These are phyloP conservation scores for Daldinia loculata DNA, from an alignment of 495 filamentous ascomycete species.

Conservation along the genomic window DNA sequence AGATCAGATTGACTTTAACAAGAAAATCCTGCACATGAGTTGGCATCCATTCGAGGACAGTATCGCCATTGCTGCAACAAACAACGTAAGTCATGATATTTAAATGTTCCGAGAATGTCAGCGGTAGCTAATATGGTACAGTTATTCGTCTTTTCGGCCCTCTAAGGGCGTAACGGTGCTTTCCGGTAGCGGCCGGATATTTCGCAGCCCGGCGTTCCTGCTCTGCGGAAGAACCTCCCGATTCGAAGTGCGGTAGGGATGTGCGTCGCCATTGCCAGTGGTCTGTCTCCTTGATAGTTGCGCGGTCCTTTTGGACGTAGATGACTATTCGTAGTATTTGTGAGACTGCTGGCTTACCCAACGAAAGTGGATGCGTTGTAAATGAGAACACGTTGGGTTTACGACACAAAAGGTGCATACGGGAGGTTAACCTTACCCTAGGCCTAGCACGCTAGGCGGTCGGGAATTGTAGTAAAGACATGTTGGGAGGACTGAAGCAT, in stretches of 20 bases:
- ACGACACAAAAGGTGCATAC: constrained; percentile 38
- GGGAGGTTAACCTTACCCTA: constrained; percentile 28
- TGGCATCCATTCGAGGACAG: constrained; percentile 99
- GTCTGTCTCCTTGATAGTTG: constrained; percentile 39
- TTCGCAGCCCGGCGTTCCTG: constrained; percentile 21
- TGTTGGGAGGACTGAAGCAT: constrained; percentile 28
- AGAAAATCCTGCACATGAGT: constrained; percentile 99
- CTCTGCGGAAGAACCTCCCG: constrained; percentile 22
- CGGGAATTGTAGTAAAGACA: constrained; percentile 22
- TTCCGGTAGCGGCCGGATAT: constrained; percentile 29
- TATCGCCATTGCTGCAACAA: constrained; percentile 98
- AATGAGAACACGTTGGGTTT: constrained; percentile 41
- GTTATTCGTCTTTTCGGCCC: constrained; percentile 99
- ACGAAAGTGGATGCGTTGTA: constrained; percentile 28
- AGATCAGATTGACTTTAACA: constrained; percentile 99
- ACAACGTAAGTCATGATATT: constrained; percentile 78
- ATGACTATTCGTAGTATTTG: constrained; percentile 32
- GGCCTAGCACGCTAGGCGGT: constrained; percentile 11
- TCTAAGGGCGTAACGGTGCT: constrained; percentile 60
- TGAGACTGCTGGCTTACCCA: constrained; percentile 26
- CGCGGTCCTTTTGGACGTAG: constrained; percentile 26
- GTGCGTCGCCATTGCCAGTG: constrained; percentile 27
- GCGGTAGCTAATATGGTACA: constrained; percentile 48
- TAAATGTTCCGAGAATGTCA: neutral
- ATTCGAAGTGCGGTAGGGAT: constrained; percentile 24